Base-by-base conservation (phyloP, 441 rosid genomes). In the California macrophylla region DNA sequence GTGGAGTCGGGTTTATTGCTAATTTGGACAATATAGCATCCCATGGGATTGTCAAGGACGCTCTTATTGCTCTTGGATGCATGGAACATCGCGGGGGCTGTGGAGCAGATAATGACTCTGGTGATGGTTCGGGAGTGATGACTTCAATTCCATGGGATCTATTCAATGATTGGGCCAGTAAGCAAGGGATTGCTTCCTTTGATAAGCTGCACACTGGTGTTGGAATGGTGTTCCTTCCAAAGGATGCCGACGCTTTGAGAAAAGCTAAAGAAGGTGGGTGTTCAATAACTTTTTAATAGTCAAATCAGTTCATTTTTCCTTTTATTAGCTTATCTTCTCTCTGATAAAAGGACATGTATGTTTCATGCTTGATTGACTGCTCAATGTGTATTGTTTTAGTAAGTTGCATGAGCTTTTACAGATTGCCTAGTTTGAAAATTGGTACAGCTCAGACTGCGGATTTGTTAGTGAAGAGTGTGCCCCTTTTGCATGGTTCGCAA, bases 81-180 rank as follows among this genome's bases (percentile, higher is more conserved):
- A 95, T 95, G 99, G 97, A 95, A 78, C 99, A 95, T 79, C 97
- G 99, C 73, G 98, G 99, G 28, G 98, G 99, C 34, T 95, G 99
- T 81, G 99, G 99, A 73, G 91, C 99, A 72, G 99, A 95, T 78
- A 92, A 89, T 80, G 96, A 90, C 83, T 95, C 98, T 60, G 98
- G 99, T 72, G 99, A 95, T 79, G 99, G 99, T 63, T 80, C 98
- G 1, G 99, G 99, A 71, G 68, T 95, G 78, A 95, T 92, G 99
- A 87, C 99, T 78, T 92, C 93, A 71, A 88, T 95, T 74, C 98
- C 99, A 10, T 95, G 99, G 99, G 91, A 89, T 75, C 82, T 86
- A 61, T 87, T 95, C 76, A 73, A 90, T 64, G 76, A 82, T n/a
- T 95, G 99, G 99, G 96, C 95, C 65, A 74, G 80, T 70, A 79